phyloP scores from a whole-genome alignment of 2,329 filamentous ascomycete species.

The Conoideocrella luteorostrata region DNA sequence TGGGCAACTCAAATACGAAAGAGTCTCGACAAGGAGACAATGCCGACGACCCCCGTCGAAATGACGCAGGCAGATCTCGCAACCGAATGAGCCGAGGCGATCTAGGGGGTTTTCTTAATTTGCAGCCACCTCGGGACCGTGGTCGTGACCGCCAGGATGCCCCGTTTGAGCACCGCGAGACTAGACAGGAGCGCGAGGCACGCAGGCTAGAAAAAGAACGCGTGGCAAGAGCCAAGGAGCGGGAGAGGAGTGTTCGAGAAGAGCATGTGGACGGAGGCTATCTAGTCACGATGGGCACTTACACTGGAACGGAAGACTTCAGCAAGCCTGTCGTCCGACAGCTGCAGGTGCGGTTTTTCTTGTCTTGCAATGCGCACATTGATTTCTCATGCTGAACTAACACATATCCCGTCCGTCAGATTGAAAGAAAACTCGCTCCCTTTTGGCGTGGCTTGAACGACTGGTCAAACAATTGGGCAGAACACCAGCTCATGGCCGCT shows the following conservation, averaged over 20 bases:
- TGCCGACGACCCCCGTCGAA: constrained; percentile 13
- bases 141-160: constrained; percentile 27
- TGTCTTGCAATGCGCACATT: constrained; percentile 5
- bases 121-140: constrained; percentile 33
- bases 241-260: constrained; percentile 83
- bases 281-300: constrained; percentile 88
- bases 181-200: constrained; percentile 84
- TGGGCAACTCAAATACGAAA: constrained; percentile 35
- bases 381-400: constrained; percentile 9
- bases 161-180: constrained; percentile 67
- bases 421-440: constrained; percentile 84
- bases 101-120: constrained; percentile 37
- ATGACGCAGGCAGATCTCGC: constrained; percentile 17
- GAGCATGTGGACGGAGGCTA: constrained; percentile 93
- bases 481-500: constrained; percentile 89
- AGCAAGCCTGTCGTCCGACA: constrained; percentile 84
- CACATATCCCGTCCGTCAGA: constrained; percentile 43
- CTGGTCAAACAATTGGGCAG: constrained; percentile 82
- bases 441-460: constrained; percentile 95
- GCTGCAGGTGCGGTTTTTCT: constrained; percentile 61
- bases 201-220: constrained; percentile 79
- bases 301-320: constrained; percentile 88
- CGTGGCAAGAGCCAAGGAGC: constrained; percentile 67
- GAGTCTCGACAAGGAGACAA: constrained; percentile 28
- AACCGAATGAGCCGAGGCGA: constrained; percentile 36